A percentile compares a stretch with the other conserved stretches of the same genome.
phyloP scores from a whole-genome alignment of 768 basidiomycete species.

The Lactarius tabidus region DNA sequence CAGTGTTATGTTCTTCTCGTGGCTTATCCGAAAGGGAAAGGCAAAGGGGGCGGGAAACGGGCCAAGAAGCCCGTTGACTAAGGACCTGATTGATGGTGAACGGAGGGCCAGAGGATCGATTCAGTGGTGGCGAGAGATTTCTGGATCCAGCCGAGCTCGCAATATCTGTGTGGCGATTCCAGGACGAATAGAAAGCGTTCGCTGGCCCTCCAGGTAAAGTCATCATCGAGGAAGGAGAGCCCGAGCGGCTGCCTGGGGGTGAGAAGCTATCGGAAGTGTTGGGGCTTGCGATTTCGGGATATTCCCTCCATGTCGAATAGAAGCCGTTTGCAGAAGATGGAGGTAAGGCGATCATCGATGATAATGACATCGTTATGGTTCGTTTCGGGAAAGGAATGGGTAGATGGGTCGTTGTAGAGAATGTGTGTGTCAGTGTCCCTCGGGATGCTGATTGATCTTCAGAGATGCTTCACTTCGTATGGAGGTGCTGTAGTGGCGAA shows the following conservation, averaged over 20 bases:
- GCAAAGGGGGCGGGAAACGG: neutral
- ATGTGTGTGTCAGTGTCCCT: neutral
- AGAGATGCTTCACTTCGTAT: neutral
- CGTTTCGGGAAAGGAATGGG: neutral
- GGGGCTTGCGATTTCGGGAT: conserved; percentile 6
- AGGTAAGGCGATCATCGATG: conserved; percentile 11
- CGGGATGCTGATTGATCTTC: neutral
- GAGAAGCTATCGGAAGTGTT: conserved; percentile 1
- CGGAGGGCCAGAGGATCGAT: neutral
- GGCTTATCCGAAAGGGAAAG: neutral
- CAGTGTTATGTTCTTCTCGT: neutral
- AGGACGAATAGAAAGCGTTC: neutral
- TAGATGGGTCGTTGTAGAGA: neutral
- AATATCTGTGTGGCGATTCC: neutral
- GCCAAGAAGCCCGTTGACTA: conserved; percentile 3
- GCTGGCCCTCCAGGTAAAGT: neutral
- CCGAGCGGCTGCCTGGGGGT: neutral
- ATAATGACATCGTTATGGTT: neutral
- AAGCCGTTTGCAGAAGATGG: conserved; percentile 3
- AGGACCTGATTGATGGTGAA: neutral
- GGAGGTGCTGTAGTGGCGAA: neutral
- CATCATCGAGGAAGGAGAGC: neutral
- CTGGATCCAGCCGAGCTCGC: neutral
- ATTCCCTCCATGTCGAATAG: conserved; percentile 6
- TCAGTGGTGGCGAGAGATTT: conserved; percentile 1